Conservation (phyloP, 768 basidiomycete species). For the Mycena vulgaris region DNA sequence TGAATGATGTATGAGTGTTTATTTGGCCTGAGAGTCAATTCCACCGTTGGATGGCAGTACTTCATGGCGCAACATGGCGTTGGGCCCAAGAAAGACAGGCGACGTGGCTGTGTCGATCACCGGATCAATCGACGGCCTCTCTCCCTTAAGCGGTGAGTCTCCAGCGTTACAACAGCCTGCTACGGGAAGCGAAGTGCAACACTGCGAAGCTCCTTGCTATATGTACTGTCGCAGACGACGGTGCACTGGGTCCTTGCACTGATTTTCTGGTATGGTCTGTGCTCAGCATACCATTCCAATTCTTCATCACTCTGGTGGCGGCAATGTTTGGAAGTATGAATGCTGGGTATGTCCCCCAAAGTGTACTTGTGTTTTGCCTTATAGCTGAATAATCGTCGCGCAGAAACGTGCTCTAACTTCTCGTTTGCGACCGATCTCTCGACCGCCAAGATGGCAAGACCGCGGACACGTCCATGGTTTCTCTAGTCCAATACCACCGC, state of each 20-base stretch:
- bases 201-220: conserved; percentile 72
- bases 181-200: too few relatives aligned
- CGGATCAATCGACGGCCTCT: too few relatives aligned
- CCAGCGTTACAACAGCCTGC: too few relatives aligned
- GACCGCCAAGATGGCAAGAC: conserved; percentile 83
- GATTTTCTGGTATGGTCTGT: conserved; percentile 82
- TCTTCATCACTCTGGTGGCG: conserved; percentile 90
- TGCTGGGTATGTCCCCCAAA: conserved; percentile 55
- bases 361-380: conserved; percentile 64
- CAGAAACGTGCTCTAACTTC: conserved; percentile 86
- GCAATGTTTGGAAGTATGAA: conserved; percentile 44
- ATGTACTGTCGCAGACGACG: conserved; percentile 80
- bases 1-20: too few relatives aligned
- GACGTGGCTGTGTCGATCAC: too few relatives aligned
- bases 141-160: too few relatives aligned
- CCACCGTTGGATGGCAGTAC: too few relatives aligned
- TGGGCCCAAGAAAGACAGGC: too few relatives aligned
- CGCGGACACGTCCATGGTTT: conserved; percentile 80
- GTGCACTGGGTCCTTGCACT: conserved; percentile 88
- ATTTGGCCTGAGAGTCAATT: too few relatives aligned
- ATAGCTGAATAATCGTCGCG: conserved; percentile 80
- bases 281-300: conserved; percentile 72
- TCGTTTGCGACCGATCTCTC: conserved; percentile 91
- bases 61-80: too few relatives aligned
- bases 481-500: conserved; percentile 85